Percentiles rank a stretch among this genome's conserved stretches.
These are phyloP conservation scores for Eucalyptus regnans DNA, from an alignment of 345 rosid genomes.

Conservation along the genomic window DNA sequence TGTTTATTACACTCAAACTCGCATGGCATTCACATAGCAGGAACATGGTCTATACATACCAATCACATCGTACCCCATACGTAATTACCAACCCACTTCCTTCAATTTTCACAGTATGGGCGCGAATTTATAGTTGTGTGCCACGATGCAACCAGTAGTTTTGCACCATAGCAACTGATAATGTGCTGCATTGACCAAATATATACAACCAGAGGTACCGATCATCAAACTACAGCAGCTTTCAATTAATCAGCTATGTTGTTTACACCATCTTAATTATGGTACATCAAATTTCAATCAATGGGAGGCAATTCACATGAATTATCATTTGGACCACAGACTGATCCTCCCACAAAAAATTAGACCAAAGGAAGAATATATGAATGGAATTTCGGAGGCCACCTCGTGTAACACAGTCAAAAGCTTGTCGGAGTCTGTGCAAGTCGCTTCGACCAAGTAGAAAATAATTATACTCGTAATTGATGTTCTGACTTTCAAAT, in stretches of 20 bases:
- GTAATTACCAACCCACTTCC: neutral
- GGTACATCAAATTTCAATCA: constrained; percentile 1
- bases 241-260: neutral
- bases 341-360: neutral
- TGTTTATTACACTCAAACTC: neutral
- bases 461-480: neutral
- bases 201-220: neutral
- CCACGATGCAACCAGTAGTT: neutral
- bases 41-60: neutral
- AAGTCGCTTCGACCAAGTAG: neutral
- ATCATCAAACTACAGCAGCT: neutral
- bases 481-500: neutral
- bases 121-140: neutral
- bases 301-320: neutral
- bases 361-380: neutral
- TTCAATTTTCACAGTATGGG: neutral
- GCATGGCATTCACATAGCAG: neutral
- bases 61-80: neutral
- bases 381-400: neutral
- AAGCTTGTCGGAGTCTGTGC: neutral
- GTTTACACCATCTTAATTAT: neutral
- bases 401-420: neutral
- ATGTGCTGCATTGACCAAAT: neutral
- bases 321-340: neutral
- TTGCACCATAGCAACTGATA: neutral